Evolutionary conservation across 306 rosid species (phyloP).

Genomic region (Malus sylvestris): DNA sequence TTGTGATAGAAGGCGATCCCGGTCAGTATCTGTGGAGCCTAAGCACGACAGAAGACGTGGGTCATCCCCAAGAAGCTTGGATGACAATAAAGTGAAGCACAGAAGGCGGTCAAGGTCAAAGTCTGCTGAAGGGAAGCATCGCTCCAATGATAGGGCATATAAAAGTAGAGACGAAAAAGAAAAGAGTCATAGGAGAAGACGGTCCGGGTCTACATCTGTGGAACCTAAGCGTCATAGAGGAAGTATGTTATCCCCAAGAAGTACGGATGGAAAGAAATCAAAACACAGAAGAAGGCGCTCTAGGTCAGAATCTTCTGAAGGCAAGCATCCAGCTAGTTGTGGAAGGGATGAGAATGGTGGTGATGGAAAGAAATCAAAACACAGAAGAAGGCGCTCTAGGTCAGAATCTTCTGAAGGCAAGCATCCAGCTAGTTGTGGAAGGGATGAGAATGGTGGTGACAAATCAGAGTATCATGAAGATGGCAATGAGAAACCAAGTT

Average conservation of each 20-base stretch:
- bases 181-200: constrained; percentile 39
- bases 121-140: constrained; percentile 46
- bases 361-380: constrained; percentile 33
- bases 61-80: constrained; percentile 36
- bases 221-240: constrained; percentile 34
- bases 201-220: constrained; percentile 40
- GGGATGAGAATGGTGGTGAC: constrained; percentile 26
- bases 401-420: constrained; percentile 45
- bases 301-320: constrained; percentile 39
- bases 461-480: constrained; percentile 29
- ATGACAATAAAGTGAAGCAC: constrained; percentile 29
- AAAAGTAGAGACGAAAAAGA: constrained; percentile 44
- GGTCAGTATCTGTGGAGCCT: constrained; percentile 57
- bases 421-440: constrained; percentile 31
- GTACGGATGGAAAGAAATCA: constrained; percentile 32
- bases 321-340: constrained; percentile 31
- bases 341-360: constrained; percentile 33
- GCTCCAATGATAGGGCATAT: constrained; percentile 28
- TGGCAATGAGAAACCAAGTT: constrained; percentile 18
- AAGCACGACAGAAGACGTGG: constrained; percentile 35
- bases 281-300: constrained; percentile 26
- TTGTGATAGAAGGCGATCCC: constrained; percentile 65
- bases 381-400: constrained; percentile 23
- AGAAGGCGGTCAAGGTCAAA: constrained; percentile 46
- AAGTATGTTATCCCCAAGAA: constrained; percentile 38